Evolutionary conservation across 208 protist species (phyloP), one percentile per base, ranked within the genome.

Genomic region (Trypanosoma avium): DNA sequence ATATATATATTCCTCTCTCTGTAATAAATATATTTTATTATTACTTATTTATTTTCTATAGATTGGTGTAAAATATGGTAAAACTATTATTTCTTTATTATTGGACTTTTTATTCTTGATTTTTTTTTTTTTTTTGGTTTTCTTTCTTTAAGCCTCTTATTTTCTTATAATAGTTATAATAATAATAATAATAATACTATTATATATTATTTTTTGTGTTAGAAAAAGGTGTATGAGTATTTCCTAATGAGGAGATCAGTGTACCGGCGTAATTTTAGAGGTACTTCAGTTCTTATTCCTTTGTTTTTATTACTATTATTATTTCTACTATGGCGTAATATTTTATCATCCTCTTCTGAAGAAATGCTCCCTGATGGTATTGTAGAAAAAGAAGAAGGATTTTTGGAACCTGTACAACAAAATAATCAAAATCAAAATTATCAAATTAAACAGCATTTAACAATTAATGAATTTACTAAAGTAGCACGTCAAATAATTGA

Each of bases 101-200:
- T n/a, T n/a, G n/a, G n/a, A n/a, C n/a, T n/a, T n/a, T n/a, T 47
- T 4, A 21, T 22, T 55, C 8, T 50, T 12, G 13, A 38, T 38
- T 22, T 56, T 13, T 42, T 13, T 42, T 13, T 42, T 13, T 42
- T 13, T 42, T 13, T 42, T 9, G 10, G 36, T 42, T 42, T 42
- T 42, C 36, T 15, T 42, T 42, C 17, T 9, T 42, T n/a, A n/a
- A n/a, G 2, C 36, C 7, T 42, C 17, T 42, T 15, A 15, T 9
- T 42, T 42, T 42, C 3, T 42, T 42, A 13, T 42, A n/a, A 42
- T 38, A 13, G 10, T 32, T 40, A 40, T 38, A 38, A 38, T 55
- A 27, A 40, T 56, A 42, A 42, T 26, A 48, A 32, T 48, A 29
- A 17, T 57, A 43, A 45, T 57, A 17, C 24, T 42, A 15, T 54